phyloP scores from a whole-genome alignment of 169 alveolate species.

The Plasmodium cynomolgi region DNA sequence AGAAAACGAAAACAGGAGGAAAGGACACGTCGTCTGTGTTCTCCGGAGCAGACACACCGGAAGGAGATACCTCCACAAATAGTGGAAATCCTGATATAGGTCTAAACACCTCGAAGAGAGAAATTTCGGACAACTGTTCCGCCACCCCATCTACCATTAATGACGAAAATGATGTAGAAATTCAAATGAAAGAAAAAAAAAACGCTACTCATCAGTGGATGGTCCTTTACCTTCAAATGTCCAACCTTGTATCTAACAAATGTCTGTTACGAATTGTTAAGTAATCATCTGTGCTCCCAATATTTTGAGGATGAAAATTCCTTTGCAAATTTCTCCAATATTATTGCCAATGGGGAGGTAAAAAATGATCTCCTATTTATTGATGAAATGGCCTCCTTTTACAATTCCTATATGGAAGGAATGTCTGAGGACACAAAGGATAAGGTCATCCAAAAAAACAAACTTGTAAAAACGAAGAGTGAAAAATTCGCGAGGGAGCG shows the following conservation, averaged over 20 bases:
- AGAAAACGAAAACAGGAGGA: neutral
- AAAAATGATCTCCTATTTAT: conserved; percentile 35
- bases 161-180: conserved; percentile 32
- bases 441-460: neutral
- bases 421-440: neutral
- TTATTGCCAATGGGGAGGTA: conserved; percentile 48
- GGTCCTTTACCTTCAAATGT: conserved; percentile 73
- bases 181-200: conserved; percentile 73
- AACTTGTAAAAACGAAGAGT: neutral
- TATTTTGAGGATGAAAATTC: conserved; percentile 51
- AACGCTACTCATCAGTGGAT: conserved; percentile 50
- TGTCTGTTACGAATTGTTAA: conserved; percentile 48
- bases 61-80: neutral
- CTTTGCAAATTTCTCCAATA: conserved; percentile 46
- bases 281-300: conserved; percentile 43
- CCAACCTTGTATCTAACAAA: conserved; percentile 25
- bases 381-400: conserved; percentile 22
- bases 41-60: neutral
- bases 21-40: neutral
- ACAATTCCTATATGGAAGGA: conserved; percentile 1
- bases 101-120: neutral
- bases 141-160: neutral
- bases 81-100: neutral
- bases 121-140: neutral
- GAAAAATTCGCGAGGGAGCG: neutral